Conservation (phyloP, 208 protist species). For the Zelonia costaricensis region DNA sequence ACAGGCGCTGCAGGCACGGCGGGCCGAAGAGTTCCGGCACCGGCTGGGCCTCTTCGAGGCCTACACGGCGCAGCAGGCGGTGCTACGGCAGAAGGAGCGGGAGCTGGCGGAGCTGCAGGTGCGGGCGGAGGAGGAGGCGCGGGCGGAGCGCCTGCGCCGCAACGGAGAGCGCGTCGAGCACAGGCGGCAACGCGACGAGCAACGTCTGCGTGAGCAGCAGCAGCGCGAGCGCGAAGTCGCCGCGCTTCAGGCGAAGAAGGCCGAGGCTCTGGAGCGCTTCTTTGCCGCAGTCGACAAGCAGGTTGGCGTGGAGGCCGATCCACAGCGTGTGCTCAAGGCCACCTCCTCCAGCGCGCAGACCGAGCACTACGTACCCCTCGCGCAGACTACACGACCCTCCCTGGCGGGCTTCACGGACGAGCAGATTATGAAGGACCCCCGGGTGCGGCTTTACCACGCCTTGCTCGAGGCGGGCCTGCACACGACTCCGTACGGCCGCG, state of each 20-base stretch:
- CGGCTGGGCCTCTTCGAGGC: conserved; percentile 48
- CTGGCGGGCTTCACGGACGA: conserved; percentile 71
- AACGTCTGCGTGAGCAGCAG: conserved; percentile 33
- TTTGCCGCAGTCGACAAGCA: conserved; percentile 65
- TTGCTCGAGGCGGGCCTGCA: conserved; percentile 78
- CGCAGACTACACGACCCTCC: conserved; percentile 27
- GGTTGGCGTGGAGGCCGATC: conserved; percentile 64
- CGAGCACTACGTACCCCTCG: conserved; percentile 41
- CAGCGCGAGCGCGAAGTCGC: conserved; percentile 42
- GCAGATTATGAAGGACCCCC: conserved; percentile 79
- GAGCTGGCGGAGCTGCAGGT: conserved; percentile 31
- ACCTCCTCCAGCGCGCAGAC: conserved; percentile 67
- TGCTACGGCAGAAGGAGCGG: conserved; percentile 49
- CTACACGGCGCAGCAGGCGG: conserved; percentile 39
- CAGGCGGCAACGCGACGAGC: conserved; percentile 48
- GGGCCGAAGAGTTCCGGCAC: conserved; percentile 58
- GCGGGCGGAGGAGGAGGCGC: conserved; percentile 40
- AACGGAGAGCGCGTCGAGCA: conserved; percentile 63
- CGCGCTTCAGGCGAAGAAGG: conserved; percentile 44
- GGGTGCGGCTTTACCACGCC: conserved; percentile 78
- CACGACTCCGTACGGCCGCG: conserved; percentile 71
- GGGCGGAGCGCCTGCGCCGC: conserved; percentile 35
- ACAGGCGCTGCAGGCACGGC: conserved; percentile 35
- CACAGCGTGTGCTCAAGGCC: conserved; percentile 49
- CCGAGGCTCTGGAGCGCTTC: conserved; percentile 65